Conservation (phyloP, 2,329 filamentous ascomycete species). For the Aspergillus carbonarius region DNA sequence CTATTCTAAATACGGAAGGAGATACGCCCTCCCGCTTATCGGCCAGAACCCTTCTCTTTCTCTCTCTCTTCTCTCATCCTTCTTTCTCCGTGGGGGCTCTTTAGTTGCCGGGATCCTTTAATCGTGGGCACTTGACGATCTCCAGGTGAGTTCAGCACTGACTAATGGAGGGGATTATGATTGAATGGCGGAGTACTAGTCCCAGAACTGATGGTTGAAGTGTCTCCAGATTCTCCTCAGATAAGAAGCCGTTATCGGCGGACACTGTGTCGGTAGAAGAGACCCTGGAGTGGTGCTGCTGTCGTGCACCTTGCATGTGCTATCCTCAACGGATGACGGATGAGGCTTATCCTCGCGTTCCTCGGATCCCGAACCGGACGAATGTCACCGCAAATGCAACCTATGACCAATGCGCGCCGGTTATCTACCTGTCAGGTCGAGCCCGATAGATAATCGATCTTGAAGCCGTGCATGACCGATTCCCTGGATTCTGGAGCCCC, state of each 20-base stretch:
- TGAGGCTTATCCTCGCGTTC: background rate
- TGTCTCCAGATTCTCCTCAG: background rate
- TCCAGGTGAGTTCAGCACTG: background rate
- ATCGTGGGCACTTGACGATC: background rate
- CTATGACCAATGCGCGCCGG: background rate
- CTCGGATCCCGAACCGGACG: background rate
- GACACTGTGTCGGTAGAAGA: too few species aligned
- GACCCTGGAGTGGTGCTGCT: too few species aligned
- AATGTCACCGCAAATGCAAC: background rate
- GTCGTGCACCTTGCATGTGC: too few species aligned
- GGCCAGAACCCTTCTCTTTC: too few species aligned
- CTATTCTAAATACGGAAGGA: constrained; percentile 25
- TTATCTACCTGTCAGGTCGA: background rate
- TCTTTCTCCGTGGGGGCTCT: too few species aligned
- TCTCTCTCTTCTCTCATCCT: too few species aligned
- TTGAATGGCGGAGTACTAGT: background rate
- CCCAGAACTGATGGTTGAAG: background rate
- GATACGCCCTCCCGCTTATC: constrained; percentile 4
- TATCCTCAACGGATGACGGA: too few species aligned
- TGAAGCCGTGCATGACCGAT: background rate
- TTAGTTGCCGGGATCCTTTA: background rate
- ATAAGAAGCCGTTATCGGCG: background rate
- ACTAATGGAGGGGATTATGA: background rate
- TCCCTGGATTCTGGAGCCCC: background rate
- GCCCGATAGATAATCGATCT: background rate